Conservation (phyloP, 257 asterid species). For the Cordia subcordata region DNA sequence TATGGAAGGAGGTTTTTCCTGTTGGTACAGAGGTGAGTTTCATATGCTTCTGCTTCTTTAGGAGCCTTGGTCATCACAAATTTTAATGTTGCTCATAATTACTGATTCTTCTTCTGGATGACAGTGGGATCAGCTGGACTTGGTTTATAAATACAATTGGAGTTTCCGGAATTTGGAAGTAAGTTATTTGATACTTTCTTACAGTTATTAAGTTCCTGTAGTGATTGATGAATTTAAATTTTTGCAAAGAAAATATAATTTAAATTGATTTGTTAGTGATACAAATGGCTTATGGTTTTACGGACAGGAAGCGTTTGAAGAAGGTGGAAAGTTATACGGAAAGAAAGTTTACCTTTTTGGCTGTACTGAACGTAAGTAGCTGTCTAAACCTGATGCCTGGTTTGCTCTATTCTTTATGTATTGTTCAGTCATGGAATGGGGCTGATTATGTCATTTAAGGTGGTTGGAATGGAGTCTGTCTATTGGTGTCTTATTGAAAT, state of each 20-base stretch:
- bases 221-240: background rate
- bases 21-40: conserved; percentile 68
- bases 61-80: background rate
- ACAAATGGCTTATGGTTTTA: conserved; percentile 7
- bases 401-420: background rate
- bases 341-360: conserved; percentile 82
- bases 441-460: background rate
- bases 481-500: background rate
- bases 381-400: background rate
- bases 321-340: conserved; percentile 69
- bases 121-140: conserved; percentile 98
- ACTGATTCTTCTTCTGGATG: conserved; percentile 12
- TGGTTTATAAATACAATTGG: conserved; percentile 87
- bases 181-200: conserved; percentile 24
- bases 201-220: background rate
- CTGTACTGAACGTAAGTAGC: conserved; percentile 83
- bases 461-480: background rate
- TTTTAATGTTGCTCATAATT: background rate
- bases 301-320: conserved; percentile 82
- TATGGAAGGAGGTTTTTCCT: conserved; percentile 68
- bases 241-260: background rate
- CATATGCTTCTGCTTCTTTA: background rate
- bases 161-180: conserved; percentile 73
- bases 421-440: background rate
- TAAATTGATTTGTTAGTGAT: conserved; percentile 1